Evolutionary conservation across 129 eudicot species (phyloP), one percentile per base, ranked within the genome.

Genomic region (Tagetes erecta): DNA sequence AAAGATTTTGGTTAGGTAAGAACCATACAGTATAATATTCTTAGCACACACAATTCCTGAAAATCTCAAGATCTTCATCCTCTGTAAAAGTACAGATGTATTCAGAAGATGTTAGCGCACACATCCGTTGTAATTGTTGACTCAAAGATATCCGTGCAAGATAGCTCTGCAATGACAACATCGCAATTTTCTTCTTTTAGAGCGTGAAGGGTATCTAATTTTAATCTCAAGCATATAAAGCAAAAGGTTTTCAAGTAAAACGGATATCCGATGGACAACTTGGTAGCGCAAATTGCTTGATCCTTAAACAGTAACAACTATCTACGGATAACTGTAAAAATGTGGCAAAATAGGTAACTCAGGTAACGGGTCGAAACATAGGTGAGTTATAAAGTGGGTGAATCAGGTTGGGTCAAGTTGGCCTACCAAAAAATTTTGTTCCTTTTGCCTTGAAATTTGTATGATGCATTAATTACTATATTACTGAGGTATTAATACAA

Each of bases 31-130:
- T 2, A 58, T 59, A 49, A 51, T 57, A 42, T 39, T 56, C 53
- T 58, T 53, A 51, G 83, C 51, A 51, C 97, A 55, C 84, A 94
- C 99, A 73, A 45, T 77, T 83, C 78, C 80, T 90, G 53, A 88
- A 88, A 67, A 78, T 80, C 83, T 90, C 98, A 72, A 83, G 87
- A 86, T 90, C 98, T 82, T 88, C 96, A 75, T 94, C 97, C 70
- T 80, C 89, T 72, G 66, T 72, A 31, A 90, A 87, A 44, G 74
- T 72, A 60, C 84, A 67, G 78, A 80, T 78, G 81, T 69, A 10
- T 69, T 94, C 93, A 3, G 79, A 75, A 6, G 87, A 71, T 81
- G 97, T 78, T 63, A 85, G 63, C 57, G 87, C 87, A 59, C 91
- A 91, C 63, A 88, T 76, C 80, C 82, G 81, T 76, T 85, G 88